These are phyloP conservation scores for Suhomyces maxii DNA, from an alignment of 1,139 yeast species.

Conservation along the genomic window DNA sequence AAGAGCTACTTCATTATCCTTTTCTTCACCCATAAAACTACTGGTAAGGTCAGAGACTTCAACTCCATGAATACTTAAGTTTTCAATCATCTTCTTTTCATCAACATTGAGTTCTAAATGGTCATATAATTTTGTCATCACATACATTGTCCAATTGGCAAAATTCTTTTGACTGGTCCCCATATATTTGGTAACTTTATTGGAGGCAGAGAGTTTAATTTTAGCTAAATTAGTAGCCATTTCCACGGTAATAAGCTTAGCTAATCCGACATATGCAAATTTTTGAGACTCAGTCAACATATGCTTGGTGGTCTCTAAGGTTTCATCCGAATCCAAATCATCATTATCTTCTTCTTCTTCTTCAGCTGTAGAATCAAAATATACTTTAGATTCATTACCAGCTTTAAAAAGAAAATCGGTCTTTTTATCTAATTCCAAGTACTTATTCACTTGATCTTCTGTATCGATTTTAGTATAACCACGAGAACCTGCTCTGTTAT, in stretches of 20 bases:
- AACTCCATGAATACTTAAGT: constrained; percentile 80
- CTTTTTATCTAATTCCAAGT: constrained; percentile 69
- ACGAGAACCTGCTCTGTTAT: constrained; percentile 24
- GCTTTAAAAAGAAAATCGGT: constrained; percentile 77
- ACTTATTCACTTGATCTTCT: constrained; percentile 81
- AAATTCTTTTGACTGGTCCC: constrained; percentile 75
- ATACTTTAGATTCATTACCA: constrained; percentile 10
- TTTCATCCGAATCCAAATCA: constrained; percentile 54
- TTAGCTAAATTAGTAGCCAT: constrained; percentile 79
- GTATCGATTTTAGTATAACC: constrained; percentile 92
- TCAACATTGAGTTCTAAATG: constrained; percentile 74
- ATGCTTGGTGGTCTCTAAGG: constrained; percentile 75
- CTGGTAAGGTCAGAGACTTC: constrained; percentile 68
- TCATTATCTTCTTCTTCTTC: constrained; percentile 27
- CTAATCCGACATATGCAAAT: constrained; percentile 88
- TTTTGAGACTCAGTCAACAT: constrained; percentile 83
- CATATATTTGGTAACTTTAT: constrained; percentile 56
- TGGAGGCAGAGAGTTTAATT: constrained; percentile 52
- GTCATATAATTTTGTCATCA: constrained; percentile 71
- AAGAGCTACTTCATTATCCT: constrained; percentile 9
- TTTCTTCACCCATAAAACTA: constrained; percentile 41
- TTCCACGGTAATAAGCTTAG: constrained; percentile 71
- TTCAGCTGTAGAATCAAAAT: constrained; percentile 10
- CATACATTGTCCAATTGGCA: constrained; percentile 81
- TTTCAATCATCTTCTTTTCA: constrained; percentile 87